phyloP scores from a whole-genome alignment of 441 rosid genomes.

The Raphanus hybrid region DNA sequence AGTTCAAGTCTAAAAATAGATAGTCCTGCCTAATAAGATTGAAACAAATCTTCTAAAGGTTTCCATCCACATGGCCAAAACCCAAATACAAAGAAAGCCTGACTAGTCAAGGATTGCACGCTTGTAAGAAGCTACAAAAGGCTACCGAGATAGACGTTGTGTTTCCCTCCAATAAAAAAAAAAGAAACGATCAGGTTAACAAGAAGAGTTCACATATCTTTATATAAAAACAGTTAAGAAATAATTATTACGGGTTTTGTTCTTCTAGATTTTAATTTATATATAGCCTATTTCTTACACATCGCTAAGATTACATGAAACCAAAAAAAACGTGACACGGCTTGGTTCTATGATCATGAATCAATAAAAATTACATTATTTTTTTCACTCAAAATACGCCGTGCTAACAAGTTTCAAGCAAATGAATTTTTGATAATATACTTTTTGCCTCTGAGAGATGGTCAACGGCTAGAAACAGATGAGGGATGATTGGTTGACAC shows the following conservation, averaged over 20 bases:
- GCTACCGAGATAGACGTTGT: not conserved
- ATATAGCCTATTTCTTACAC: not conserved
- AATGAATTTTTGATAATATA: constrained; percentile 24
- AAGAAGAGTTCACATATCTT: not conserved
- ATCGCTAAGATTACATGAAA: constrained; percentile 8
- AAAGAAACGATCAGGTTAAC: not conserved
- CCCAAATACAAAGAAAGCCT: not conserved
- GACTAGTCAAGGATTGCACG: not conserved
- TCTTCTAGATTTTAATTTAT: not conserved
- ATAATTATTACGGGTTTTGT: not conserved
- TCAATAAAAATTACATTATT: constrained; percentile 22
- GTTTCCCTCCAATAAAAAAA: not conserved
- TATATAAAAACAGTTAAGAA: not conserved
- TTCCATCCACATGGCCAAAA: not conserved
- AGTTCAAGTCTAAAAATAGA: not conserved
- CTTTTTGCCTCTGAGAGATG: constrained; percentile 13
- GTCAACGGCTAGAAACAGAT: constrained; percentile 63
- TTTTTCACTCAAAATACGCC: not conserved
- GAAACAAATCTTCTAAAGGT: constrained; percentile 4
- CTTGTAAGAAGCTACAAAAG: not conserved
- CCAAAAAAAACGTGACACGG: constrained; percentile 28
- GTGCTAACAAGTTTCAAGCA: constrained; percentile 8
- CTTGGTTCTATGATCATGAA: constrained; percentile 30
- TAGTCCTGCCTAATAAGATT: not conserved
- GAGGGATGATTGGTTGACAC: constrained; percentile 54